Evolutionary conservation across 228 moss, liverwort and hornwort species (phyloP), one percentile per base, ranked within the genome.

Genomic region (Sphagnum magellanicum): DNA sequence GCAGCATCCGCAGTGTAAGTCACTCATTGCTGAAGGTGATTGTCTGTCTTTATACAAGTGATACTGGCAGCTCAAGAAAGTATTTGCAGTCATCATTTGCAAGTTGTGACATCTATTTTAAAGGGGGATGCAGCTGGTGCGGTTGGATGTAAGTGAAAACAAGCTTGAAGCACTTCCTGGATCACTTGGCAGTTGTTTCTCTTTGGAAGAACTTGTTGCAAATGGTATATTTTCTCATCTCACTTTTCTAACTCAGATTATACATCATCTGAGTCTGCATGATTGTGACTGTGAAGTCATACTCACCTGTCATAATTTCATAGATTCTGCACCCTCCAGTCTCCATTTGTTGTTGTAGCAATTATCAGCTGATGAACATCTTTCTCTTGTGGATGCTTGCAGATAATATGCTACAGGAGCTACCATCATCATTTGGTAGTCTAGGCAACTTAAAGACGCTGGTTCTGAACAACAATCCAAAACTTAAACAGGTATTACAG

Each of bases 401-500:
- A 88, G 88, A 82, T 57, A 88, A 88, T 47, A 76, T 81, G 72
- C 69, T 84, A 70, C 77, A 84, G 78, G 76, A 82, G 69, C 78
- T 88, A 65, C 84, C 88, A n/a, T 74, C 81, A 16, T 80, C 88
- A 51, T 47, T 88, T 16, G 70, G 79, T 75, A 84, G 61, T 61
- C 81, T 88, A 76, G 77, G 75, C 50, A 77, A 75, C 59, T 72
- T 88, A 74, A 84, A 88, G 75, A 75, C 84, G 5, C 82, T 88
- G 61, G 79, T 81, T 64, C 67, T 88, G 68, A 82, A 79, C 65
- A 82, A 79, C 65, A 80, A 84, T 49, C 84, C 84, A 61, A 79
- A 84, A 53, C 63, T 88, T 63, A 80, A 88, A 70, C 81, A 88
- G 88, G 88, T 88, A 67, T 8, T 46, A 46, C 32, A 32, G 32